Evolutionary conservation across 2,329 filamentous ascomycete species (phyloP).

Genomic region (Penicillium brasilianum): DNA sequence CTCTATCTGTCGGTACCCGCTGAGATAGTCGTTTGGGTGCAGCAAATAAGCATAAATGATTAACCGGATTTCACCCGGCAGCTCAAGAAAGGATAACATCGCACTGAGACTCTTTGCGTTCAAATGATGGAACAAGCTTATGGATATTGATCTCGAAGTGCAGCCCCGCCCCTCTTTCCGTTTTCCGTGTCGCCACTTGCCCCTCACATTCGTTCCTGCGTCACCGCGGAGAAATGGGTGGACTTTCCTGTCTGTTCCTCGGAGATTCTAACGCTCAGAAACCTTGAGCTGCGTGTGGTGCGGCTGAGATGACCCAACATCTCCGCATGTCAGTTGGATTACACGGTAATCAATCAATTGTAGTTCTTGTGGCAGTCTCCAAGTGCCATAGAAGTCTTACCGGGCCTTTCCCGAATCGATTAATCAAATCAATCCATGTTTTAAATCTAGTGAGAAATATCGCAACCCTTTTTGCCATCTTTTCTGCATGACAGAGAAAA

Average conservation of each 20-base stretch:
- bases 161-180: conserved; percentile 8
- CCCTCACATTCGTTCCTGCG: conserved; percentile 3
- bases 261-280: neutral
- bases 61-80: conserved; percentile 18
- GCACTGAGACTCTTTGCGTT: neutral
- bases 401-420: neutral
- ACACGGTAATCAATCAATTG: neutral
- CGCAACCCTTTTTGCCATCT: too few relatives aligned
- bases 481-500: too few relatives aligned
- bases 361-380: neutral
- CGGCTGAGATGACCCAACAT: conserved; percentile 3
- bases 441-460: neutral
- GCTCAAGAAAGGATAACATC: conserved; percentile 18
- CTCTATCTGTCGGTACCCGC: conserved; percentile 18
- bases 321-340: neutral
- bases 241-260: neutral
- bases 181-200: conserved; percentile 9
- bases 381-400: neutral
- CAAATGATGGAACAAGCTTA: conserved; percentile 1
- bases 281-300: neutral
- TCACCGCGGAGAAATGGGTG: conserved; percentile 4
- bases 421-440: neutral
- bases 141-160: neutral
- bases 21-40: conserved; percentile 18
- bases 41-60: conserved; percentile 19